Evolutionary conservation across 176 grass and related monocot genomes (phyloP).

Genomic region (Aegilops sharonensis): DNA sequence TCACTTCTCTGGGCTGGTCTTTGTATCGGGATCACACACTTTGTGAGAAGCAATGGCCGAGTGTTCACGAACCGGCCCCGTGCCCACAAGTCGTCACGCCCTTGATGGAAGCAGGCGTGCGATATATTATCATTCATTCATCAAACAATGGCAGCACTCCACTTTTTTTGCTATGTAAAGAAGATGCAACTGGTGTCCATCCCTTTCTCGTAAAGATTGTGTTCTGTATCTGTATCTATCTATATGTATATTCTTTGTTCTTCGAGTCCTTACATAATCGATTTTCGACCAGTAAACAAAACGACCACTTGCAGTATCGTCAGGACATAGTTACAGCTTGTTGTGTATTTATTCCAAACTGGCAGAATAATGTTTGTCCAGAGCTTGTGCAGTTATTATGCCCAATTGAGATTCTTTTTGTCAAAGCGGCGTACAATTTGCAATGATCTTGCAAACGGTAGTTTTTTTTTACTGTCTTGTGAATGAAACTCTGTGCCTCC

Average conservation of each 20-base stretch:
- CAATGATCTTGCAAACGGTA: too few species aligned
- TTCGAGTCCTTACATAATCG: background rate
- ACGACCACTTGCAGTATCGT: background rate
- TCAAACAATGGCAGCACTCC: background rate
- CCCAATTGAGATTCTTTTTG: background rate
- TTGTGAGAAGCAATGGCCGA: slow-evolving; percentile 77
- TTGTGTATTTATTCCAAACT: background rate
- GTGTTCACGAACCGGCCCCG: slow-evolving; percentile 80
- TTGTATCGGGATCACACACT: slow-evolving; percentile 63
- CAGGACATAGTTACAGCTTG: background rate
- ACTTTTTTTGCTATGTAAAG: background rate
- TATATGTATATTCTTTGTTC: background rate
- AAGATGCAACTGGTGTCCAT: slow-evolving; percentile 8
- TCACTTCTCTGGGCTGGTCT: slow-evolving; percentile 85
- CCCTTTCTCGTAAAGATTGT: background rate
- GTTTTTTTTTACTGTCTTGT: too few species aligned
- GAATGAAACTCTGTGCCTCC: too few species aligned
- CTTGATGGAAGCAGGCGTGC: slow-evolving; percentile 26
- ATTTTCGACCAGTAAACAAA: slow-evolving; percentile 5
- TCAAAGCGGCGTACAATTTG: too few species aligned
- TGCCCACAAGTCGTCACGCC: slow-evolving; percentile 48
- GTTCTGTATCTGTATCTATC: background rate
- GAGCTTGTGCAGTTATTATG: background rate
- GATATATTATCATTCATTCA: slow-evolving; percentile 3
- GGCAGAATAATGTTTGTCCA: background rate